Base-by-base conservation (phyloP, 2,329 filamentous ascomycete species). In the Dactylellina leptospora region DNA sequence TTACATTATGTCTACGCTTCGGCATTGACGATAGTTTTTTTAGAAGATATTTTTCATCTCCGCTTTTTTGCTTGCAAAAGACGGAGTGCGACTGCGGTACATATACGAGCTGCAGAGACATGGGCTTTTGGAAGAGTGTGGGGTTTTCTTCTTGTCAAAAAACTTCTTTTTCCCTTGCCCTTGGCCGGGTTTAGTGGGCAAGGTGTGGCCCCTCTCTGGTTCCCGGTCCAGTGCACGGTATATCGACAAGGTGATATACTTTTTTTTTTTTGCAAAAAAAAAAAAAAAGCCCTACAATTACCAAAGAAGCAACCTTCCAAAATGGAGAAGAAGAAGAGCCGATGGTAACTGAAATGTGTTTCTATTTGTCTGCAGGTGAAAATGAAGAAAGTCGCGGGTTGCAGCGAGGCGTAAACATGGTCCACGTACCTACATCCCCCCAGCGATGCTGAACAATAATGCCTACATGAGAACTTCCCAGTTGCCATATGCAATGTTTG, bases 51-150 rank as follows among this genome's bases (percentile, higher is more conserved):
- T n/a, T 9, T 36, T 53, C 48, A 56, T 58, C 53, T 45, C 53
- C 53, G 30, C 53, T 27, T 23, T 45, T 11, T 10, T 9, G 5
- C 8, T n/a, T 8, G 33, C 20, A 45, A 58, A 28, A 9, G 11
- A n/a, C 3, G 30, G 30, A 20, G 13, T 36, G 27, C 9, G 18
- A 28, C 11, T 28, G 45, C 45, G 48, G 50, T 40, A 38, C 38
- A 22, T 45, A 45, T 58, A 58, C 53, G 53, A 58, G 53, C 36
- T 58, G 38, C 40, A 45, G 18, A 40, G 6, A 30, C 48, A 53
- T 2, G 22, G 33, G 50, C 30, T 5, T 16, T 53, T 18, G 28
- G 48, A 8, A 30, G 22, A 45, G 53, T 54, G 50, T 54, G 50
- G 50, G 50, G 50, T 54, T 40, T 9, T 18, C 33, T 42, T 13